Evolutionary conservation across 306 rosid genomes (phyloP).

Genomic region (Pyrus communis): DNA sequence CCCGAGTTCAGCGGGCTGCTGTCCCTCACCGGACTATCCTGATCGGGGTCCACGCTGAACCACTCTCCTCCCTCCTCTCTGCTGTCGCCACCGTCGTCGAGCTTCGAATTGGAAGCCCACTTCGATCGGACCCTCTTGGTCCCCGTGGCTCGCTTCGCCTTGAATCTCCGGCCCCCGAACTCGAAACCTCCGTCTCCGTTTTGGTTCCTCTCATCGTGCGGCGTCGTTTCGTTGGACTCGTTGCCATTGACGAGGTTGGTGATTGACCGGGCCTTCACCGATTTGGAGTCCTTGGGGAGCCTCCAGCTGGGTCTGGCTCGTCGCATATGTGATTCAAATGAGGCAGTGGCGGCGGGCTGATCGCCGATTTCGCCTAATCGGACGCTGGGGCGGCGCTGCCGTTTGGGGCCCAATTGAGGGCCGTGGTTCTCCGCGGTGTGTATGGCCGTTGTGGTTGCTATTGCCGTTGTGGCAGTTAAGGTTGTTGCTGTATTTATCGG

Average conservation of each 20-base stretch:
- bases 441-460: slow-evolving; percentile 10
- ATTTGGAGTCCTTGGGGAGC: slow-evolving; percentile 32
- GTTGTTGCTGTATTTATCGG: not conserved
- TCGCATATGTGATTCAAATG: slow-evolving; percentile 39
- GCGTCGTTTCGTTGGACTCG: slow-evolving; percentile 15
- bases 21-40: slow-evolving; percentile 26
- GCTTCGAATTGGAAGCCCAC: slow-evolving; percentile 22
- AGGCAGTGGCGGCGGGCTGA: slow-evolving; percentile 30
- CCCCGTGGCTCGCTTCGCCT: slow-evolving; percentile 43
- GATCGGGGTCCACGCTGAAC: slow-evolving; percentile 35
- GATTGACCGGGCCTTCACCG: slow-evolving; percentile 40
- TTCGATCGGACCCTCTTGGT: slow-evolving; percentile 47
- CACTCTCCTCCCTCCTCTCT: slow-evolving; percentile 29
- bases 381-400: slow-evolving; percentile 74
- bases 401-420: slow-evolving; percentile 35
- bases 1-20: slow-evolving; percentile 33
- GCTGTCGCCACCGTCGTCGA: slow-evolving; percentile 23
- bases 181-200: slow-evolving; percentile 26
- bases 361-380: slow-evolving; percentile 73
- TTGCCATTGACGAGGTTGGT: slow-evolving; percentile 43
- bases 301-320: slow-evolving; percentile 40
- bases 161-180: slow-evolving; percentile 28
- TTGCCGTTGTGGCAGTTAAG: not conserved
- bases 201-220: slow-evolving; percentile 17
- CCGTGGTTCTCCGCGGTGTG: slow-evolving; percentile 7